Base-by-base conservation (phyloP, 139 green algal genomes). In the Trebouxia sp. region DNA sequence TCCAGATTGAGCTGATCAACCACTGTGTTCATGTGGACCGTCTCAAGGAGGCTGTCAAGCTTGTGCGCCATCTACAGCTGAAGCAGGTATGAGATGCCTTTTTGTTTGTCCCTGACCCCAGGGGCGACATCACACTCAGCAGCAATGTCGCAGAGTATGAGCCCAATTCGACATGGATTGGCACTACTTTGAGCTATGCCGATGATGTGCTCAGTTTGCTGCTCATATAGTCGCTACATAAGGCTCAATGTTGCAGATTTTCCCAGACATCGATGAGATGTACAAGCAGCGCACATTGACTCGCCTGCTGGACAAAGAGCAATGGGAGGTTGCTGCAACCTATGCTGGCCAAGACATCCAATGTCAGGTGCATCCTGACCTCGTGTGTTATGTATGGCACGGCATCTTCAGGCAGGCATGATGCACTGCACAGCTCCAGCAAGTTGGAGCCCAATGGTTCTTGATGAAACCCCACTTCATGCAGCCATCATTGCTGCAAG, bases 11-110 rank as follows among this genome's bases (percentile, higher is more conserved):
- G 14, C 91, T 87, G 65, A 85, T 94, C 15, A 35, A 82, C 41
- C 42, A 74, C 15, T 93, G 88, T 80, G 75, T 93, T 0, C 79
- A 82, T 3, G 79, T 79, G 14, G 89, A 84, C 47, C 84, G 86
- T 5, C 87, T 93, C 11, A 92, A 92, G 81, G 70, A 88, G 53
- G 89, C 89, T 24, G 80, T 83, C 1, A 80, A 77, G 32, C 83
- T 74, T 26, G 76, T 81, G 24, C 50, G 41, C 14, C 51, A 51
- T 39, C 37, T 80, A 0, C 70, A 50, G 3, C 51, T 80, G 24
- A 51, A 80, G 51, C 35, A 80, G 75, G 75, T 70, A 22, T 10
- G 47, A n/a, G n/a, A n/a, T n/a, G n/a, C n/a, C n/a, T n/a, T n/a
- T n/a, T n/a, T n/a, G 14, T 58, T 58, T 58, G 17, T 58, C 15